Conservation (phyloP, 306 rosid genomes). For the Sicyos edulis region DNA sequence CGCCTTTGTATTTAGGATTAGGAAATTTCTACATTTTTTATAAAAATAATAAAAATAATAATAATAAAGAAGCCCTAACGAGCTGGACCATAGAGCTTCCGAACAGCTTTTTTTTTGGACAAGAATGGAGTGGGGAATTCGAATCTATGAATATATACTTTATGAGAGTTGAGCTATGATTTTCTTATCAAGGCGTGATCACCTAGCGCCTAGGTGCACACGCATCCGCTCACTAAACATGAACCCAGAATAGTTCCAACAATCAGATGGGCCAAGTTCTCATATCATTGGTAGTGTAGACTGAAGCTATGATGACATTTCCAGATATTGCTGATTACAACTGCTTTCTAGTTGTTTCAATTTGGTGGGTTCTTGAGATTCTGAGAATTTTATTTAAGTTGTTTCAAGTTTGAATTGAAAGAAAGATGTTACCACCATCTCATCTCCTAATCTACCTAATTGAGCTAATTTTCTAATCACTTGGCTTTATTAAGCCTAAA, state of each 20-base stretch:
- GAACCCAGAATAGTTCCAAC: neutral
- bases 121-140: too few species aligned
- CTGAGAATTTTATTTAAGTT: neutral
- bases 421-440: neutral
- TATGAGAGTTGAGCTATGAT: too few species aligned
- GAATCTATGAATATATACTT: too few species aligned
- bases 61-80: too few species aligned
- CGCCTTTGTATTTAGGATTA: too few species aligned
- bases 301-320: neutral
- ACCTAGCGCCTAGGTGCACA: too few species aligned
- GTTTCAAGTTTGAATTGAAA: neutral
- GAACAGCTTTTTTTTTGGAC: too few species aligned
- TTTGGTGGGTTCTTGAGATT: neutral
- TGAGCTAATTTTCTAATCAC: neutral
- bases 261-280: neutral
- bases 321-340: neutral
- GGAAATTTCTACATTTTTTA: too few species aligned
- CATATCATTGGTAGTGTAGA: neutral
- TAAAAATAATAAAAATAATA: too few species aligned
- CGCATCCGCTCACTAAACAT: too few species aligned
- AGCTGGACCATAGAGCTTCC: too few species aligned
- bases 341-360: neutral
- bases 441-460: neutral
- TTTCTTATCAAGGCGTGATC: too few species aligned
- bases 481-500: neutral